A percentile compares a stretch with the other conserved stretches of the same genome.
These are phyloP conservation scores for Termitomyces sp. DNA, from an alignment of 768 basidiomycete species.

Conservation along the genomic window DNA sequence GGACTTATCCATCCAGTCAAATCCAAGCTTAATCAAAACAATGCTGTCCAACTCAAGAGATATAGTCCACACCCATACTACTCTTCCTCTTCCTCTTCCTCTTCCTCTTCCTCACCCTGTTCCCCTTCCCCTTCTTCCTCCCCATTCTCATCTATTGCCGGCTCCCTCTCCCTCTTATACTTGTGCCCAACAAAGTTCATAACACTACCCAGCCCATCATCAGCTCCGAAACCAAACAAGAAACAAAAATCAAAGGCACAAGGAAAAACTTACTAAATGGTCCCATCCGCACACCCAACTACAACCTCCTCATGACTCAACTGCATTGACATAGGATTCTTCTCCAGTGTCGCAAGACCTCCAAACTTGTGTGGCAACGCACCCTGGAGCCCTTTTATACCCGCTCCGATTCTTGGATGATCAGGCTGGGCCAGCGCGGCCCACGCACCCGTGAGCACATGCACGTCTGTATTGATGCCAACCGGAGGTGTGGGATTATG, in stretches of 20 bases:
- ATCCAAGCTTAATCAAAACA: not conserved
- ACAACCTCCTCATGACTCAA: no score
- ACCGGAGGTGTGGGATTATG: no score
- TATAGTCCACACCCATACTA: not conserved
- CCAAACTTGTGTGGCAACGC: constrained; percentile 60
- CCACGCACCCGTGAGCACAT: constrained; percentile 74
- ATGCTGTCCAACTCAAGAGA: not conserved
- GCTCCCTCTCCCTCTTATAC: constrained; percentile 17
- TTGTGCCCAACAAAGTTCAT: constrained; percentile 34
- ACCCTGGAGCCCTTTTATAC: constrained; percentile 56
- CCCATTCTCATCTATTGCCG: not conserved
- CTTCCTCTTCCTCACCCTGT: not conserved
- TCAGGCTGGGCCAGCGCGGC: constrained; percentile 35
- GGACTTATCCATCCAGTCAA: not conserved
- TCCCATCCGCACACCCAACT: no score
- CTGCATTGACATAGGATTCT: no score
- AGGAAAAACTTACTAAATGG: no score
- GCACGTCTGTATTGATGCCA: constrained; percentile 55
- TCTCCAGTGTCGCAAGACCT: constrained; percentile 80
- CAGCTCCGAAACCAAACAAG: no score
- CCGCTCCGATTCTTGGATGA: constrained; percentile 20
- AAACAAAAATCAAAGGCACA: no score
- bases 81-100: not conserved
- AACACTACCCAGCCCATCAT: constrained; percentile 18
- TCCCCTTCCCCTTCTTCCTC: not conserved